Base-by-base conservation (phyloP, 1,139 yeast genomes). In the Barnettozyma hawaiiensis region DNA sequence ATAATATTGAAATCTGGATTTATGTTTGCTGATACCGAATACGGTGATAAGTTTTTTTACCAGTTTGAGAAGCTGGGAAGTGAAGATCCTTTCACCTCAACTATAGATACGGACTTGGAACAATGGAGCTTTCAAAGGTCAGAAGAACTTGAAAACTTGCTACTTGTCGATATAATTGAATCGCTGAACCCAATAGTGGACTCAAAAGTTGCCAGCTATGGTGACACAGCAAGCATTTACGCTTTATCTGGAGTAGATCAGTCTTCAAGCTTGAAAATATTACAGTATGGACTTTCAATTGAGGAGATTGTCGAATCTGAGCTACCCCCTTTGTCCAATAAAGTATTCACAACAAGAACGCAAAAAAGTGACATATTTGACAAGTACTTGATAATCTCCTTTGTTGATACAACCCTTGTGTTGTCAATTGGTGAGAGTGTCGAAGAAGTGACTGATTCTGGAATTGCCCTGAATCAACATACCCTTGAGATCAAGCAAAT, bases 41-140 rank as follows among this genome's bases (percentile, higher is more conserved):
- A 69, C 47, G 78, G 83, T 22, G 79, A 82, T 54, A 84, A 80
- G 51, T 61, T 67, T 21, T 66, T 85, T 22, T 86, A 81, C 54
- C 96, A 87, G 60, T 84, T 89, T 57, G 89, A 83, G 47, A 76
- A 76, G 45, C 66, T 90, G 33, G 97, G 95, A 2, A 78, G 73
- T 37, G 74, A 71, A 35, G 73, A 64, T 28, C 41, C 60, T 34
- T 42, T 44, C 56, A 59, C 44, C 51, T 62, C 42, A 57, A 61
- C 64, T 6, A 62, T 61, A 4, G 53, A 62, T 27, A 60, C 57
- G 11, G 63, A 67, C 4, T 53, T 54, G 16, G 55, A 57, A 7
- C 53, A 61, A 3, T 44, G 55, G 0, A 44, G 47, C 9, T 70
- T 71, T 43, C 56, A 57, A 47, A 55, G 59, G 45, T 43, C 61